Base-by-base conservation (phyloP, 768 basidiomycete genomes). In the Agrocybe chaxingu region DNA sequence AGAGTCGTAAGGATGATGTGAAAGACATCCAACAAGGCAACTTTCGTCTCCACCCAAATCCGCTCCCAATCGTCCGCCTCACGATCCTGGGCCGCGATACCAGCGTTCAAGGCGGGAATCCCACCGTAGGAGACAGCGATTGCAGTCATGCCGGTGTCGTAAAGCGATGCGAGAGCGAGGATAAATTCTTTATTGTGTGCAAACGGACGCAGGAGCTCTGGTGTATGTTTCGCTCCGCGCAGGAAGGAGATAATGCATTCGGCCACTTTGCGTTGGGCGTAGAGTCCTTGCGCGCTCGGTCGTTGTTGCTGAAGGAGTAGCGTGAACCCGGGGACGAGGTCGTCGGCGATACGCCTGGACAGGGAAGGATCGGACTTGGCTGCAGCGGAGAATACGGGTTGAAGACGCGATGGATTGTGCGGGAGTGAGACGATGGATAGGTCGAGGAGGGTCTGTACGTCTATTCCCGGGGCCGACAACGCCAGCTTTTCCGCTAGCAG, bases 31-130 rank as follows among this genome's bases (percentile, higher is more conserved):
- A 92, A 66, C 19, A 90, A 67, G 16, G 81, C 78, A 7, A 87
- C 82, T 67, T 91, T 92, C 2, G 85, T 83, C 50, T 84, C 78
- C 5, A 90, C 70, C 79, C 85, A 87, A 41, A 87, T 73, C 10
- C 70, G 71, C 55, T 87, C 82, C 87, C 87, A 91, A 45, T 88
- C 78, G 54, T 84, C 81, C 11, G 73, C 64, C 4, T 69, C 62
- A 48, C 68, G 60, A 9, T 63, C 57, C 32, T 57, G 57, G 7
- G 52, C 56, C 18, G 64, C 47, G 19, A 62, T 44, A 30, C 62
- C 47, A 24, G 60, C 54, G 29, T 60, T 50, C 13, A 72, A 60
- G 30, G 72, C 55, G 19, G 68, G 59, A 8, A 78, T 55, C 9
- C 85, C 84, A 0, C 88, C 86, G 48, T 89, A 87, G 0, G 81